Evolutionary conservation across 805 yeast genomes (phyloP).

Genomic region (Ogataea pignaliae): DNA sequence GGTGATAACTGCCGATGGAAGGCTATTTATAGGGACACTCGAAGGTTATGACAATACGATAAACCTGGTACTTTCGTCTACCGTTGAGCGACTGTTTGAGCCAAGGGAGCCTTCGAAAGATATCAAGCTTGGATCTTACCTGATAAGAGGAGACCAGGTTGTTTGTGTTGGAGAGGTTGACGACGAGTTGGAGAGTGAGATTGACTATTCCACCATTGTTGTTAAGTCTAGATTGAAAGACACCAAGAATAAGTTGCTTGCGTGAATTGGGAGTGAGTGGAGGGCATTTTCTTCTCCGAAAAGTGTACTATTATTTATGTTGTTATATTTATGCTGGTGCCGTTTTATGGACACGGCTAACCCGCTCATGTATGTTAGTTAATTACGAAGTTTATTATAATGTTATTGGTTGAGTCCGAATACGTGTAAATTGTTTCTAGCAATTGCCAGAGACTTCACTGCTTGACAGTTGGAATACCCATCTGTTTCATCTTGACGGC

Average conservation of each 20-base stretch:
- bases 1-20: conserved; percentile 54
- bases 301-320: background rate
- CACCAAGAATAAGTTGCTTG: conserved; percentile 27
- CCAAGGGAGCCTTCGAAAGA: conserved; percentile 35
- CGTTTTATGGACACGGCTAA: no score
- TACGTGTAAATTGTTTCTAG: no score
- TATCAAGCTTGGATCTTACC: conserved; percentile 41
- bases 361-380: no score
- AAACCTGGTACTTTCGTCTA: conserved; percentile 50
- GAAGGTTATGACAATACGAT: conserved; percentile 65
- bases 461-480: conserved; percentile 51
- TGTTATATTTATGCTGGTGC: background rate
- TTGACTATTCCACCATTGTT: conserved; percentile 37
- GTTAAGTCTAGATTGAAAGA: conserved; percentile 22
- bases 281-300: background rate
- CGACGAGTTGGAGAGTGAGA: conserved; percentile 33
- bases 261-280: background rate
- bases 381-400: no score
- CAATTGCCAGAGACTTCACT: no score
- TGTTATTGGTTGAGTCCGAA: no score
- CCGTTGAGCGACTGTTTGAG: conserved; percentile 48
- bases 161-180: conserved; percentile 55
- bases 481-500: conserved; percentile 77
- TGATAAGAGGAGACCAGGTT: conserved; percentile 57
- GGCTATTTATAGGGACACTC: conserved; percentile 42